phyloP scores from a whole-genome alignment of 208 protist species.

The Trypanosoma brucei region DNA sequence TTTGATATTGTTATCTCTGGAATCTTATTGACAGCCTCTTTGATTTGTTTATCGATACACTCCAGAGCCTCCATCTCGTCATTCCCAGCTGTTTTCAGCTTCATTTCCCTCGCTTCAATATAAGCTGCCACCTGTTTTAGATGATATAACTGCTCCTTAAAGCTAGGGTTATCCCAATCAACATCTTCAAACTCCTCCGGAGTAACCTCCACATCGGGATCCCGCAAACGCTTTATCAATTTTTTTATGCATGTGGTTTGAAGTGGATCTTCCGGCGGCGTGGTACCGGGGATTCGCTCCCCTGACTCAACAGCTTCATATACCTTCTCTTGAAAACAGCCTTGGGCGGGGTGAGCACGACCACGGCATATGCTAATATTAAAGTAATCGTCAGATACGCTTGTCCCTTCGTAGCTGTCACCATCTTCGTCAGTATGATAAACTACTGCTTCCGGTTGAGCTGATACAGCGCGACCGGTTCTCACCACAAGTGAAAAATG shows the following conservation, averaged over 20 bases:
- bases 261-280: slow-evolving; percentile 29
- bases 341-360: not conserved
- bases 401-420: slow-evolving; percentile 11
- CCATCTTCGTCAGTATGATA: slow-evolving; percentile 4
- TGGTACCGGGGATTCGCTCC: slow-evolving; percentile 18
- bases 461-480: slow-evolving; percentile 7
- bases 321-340: not conserved
- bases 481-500: slow-evolving; percentile 44
- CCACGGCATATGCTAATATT: not conserved
- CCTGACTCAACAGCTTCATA: slow-evolving; percentile 9
- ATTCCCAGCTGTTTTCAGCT: slow-evolving; percentile 22
- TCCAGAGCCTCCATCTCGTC: not conserved
- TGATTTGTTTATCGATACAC: slow-evolving; percentile 27
- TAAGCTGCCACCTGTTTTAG: slow-evolving; percentile 39
- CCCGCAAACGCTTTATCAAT: slow-evolving; percentile 12
- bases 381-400: slow-evolving; percentile 6
- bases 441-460: not conserved
- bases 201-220: slow-evolving; percentile 10
- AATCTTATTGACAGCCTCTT: slow-evolving; percentile 34
- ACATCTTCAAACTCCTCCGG: slow-evolving; percentile 27
- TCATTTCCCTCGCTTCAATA: slow-evolving; percentile 55
- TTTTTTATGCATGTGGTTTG: slow-evolving; percentile 48
- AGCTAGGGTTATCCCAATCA: slow-evolving; percentile 49
- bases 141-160: slow-evolving; percentile 31
- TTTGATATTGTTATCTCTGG: slow-evolving; percentile 25